Percentiles rank a stretch among this genome's conserved stretches.
Conservation (phyloP, 176 grass and related monocot genomes). For the Juncus inflexus region DNA sequence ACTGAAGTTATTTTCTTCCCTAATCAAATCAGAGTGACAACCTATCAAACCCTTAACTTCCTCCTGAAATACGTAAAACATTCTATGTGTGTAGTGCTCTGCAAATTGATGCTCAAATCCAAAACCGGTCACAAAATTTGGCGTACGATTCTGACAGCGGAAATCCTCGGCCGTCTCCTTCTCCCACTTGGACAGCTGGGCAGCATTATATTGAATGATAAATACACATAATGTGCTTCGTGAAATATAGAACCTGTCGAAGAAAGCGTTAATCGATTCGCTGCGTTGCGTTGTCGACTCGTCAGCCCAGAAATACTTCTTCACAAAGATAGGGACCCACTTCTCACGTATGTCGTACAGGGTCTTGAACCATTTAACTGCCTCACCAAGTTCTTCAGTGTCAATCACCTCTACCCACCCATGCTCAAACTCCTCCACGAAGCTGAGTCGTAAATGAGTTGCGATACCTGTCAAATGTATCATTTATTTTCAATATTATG, state of each 20-base stretch:
- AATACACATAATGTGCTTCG: constrained; percentile 85
- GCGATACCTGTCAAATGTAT: no score
- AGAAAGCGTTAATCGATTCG: constrained; percentile 69
- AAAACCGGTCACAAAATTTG: constrained; percentile 75
- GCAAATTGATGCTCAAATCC: constrained; percentile 94
- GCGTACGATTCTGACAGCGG: constrained; percentile 80
- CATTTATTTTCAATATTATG: no score
- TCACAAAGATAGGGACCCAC: constrained; percentile 86
- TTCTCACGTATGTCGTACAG: constrained; percentile 65
- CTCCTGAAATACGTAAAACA: constrained; percentile 97
- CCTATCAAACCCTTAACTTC: constrained; percentile 95
- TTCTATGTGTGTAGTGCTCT: constrained; percentile 84
- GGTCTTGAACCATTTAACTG: constrained; percentile 71
- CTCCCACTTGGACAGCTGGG: constrained; percentile 80
- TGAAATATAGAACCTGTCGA: constrained; percentile 81
- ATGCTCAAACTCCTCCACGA: no score
- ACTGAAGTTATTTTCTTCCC: no score
- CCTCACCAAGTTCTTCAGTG: no score
- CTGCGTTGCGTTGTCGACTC: constrained; percentile 71
- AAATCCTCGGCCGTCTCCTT: constrained; percentile 94
- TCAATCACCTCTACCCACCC: no score
- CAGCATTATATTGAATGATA: constrained; percentile 70
- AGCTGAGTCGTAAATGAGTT: no score
- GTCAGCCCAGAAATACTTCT: constrained; percentile 80
- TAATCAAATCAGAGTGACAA: no score